These are phyloP conservation scores for Cucurbita maxima DNA, from an alignment of 306 rosid species.

Conservation along the genomic window DNA sequence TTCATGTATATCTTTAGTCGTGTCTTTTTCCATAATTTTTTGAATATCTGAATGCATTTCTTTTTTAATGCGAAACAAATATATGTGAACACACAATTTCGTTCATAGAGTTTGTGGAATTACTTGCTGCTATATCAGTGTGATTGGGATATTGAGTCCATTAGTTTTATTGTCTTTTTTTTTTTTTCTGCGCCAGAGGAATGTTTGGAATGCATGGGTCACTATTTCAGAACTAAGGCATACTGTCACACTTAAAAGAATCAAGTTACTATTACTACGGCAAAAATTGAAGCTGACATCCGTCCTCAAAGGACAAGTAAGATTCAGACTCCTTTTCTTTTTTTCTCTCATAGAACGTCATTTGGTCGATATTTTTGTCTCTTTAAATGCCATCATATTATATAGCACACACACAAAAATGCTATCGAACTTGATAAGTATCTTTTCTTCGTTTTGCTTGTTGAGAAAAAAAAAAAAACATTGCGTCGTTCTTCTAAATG, in stretches of 20 bases:
- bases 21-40: too few relatives aligned
- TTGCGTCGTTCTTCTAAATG: neutral
- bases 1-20: too few relatives aligned
- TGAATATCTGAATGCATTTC: too few relatives aligned
- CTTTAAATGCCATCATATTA: neutral
- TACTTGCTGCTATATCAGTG: conserved; percentile 1
- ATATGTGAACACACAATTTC: neutral
- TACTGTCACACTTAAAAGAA: conserved; percentile 86
- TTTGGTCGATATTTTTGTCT: conserved; percentile 9
- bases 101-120: neutral
- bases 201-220: conserved; percentile 98
- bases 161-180: conserved; percentile 10
- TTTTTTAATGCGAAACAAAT: neutral
- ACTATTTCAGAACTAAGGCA: conserved; percentile 90
- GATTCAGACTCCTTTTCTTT: conserved; percentile 25
- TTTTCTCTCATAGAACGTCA: neutral
- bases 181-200: conserved; percentile 46
- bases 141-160: conserved; percentile 13
- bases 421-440: neutral
- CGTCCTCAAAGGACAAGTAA: conserved; percentile 88
- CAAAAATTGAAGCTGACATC: conserved; percentile 88
- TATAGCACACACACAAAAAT: neutral
- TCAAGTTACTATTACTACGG: conserved; percentile 82
- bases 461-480: neutral
- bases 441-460: neutral